Conservation (phyloP, 225 moss, liverwort and hornwort species). For the Anthoceros angustus region DNA sequence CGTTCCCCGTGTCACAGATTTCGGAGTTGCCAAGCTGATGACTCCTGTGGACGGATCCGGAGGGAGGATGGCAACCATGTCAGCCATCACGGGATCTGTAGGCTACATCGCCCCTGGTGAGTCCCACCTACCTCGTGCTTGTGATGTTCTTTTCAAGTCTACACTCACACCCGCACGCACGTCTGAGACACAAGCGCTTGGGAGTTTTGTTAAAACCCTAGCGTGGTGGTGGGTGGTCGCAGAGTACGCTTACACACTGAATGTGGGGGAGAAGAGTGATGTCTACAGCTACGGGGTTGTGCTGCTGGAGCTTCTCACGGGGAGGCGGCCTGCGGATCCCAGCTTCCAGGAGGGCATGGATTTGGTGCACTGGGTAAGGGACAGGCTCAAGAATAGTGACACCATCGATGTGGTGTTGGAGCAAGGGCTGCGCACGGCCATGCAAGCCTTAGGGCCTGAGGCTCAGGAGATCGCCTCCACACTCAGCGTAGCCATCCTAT, state of each 20-base stretch:
- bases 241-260: slow-evolving; percentile 1
- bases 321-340: not conserved
- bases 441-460: not conserved
- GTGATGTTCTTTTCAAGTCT: not conserved
- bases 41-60: not conserved
- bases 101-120: not conserved
- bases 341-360: not conserved
- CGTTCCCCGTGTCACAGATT: not conserved
- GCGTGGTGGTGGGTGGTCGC: not conserved
- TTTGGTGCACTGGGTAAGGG: not conserved
- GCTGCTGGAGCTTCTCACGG: not conserved
- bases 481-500: not conserved
- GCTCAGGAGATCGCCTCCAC: not conserved
- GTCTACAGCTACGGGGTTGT: not conserved
- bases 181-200: not conserved
- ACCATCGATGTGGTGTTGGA: not conserved
- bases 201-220: not conserved
- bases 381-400: not conserved
- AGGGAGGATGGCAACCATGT: not conserved
- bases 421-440: not conserved
- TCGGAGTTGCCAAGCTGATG: not conserved
- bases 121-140: not conserved
- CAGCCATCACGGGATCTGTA: not conserved
- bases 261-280: not conserved
- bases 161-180: not conserved